Percentiles rank a stretch among this genome's conserved stretches.
These are phyloP conservation scores for Cryptococcus sp. DNA, from an alignment of 1,284 basidiomycete species.

Conservation along the genomic window DNA sequence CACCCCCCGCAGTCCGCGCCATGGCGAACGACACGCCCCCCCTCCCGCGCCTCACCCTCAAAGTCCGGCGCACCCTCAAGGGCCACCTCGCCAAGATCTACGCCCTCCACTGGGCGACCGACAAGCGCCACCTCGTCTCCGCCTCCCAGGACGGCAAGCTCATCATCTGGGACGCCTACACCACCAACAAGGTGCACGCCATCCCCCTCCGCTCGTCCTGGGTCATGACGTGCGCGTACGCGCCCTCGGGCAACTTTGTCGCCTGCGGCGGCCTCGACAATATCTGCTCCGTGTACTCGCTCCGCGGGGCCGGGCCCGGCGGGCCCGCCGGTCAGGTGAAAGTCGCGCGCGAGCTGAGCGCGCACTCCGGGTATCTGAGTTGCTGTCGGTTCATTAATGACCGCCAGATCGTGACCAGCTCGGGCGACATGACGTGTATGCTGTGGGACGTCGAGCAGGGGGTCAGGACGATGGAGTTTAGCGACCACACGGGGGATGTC, in stretches of 20 bases:
- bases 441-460: slow-evolving; percentile 99
- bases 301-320: slow-evolving; percentile 54
- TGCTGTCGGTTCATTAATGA: slow-evolving; percentile 99
- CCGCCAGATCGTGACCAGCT: slow-evolving; percentile 93
- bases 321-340: slow-evolving; percentile 51
- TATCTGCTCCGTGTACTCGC: slow-evolving; percentile 93
- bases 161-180: slow-evolving; percentile 99
- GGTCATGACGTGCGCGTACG: slow-evolving; percentile 99
- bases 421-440: slow-evolving; percentile 99
- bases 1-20: slow-evolving; percentile 65
- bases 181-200: slow-evolving; percentile 98
- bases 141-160: slow-evolving; percentile 99
- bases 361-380: slow-evolving; percentile 94
- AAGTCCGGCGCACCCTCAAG: slow-evolving; percentile 86
- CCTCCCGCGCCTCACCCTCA: slow-evolving; percentile 92
- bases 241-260: slow-evolving; percentile 93
- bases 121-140: slow-evolving; percentile 94
- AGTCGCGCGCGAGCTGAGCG: slow-evolving; percentile 77
- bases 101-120: slow-evolving; percentile 98
- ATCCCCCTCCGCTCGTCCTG: slow-evolving; percentile 95
- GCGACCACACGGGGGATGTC: slow-evolving; percentile 98
- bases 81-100: slow-evolving; percentile 99
- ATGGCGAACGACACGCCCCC: slow-evolving; percentile 96
- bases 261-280: slow-evolving; percentile 99
- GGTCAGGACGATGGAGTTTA: slow-evolving; percentile 91